Conservation (phyloP, 176 grass and related monocot species). For the Eremochloa ophiuroides region DNA sequence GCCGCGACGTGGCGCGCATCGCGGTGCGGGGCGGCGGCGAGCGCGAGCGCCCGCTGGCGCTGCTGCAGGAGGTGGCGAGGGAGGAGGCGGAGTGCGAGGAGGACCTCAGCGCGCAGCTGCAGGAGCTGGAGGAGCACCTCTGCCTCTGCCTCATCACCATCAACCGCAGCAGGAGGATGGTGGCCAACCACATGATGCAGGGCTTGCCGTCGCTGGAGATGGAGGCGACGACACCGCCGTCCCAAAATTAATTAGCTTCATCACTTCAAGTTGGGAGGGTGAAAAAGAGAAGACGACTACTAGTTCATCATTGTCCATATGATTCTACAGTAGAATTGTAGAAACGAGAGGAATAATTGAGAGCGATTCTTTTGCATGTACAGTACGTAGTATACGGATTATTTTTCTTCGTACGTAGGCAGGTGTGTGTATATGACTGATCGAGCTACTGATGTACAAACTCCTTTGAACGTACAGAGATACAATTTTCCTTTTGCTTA, state of each 20-base stretch:
- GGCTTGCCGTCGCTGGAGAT: background rate
- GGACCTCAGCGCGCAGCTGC: slow-evolving; percentile 52
- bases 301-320: background rate
- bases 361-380: background rate
- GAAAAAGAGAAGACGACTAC: background rate
- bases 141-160: slow-evolving; percentile 85
- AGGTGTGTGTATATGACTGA: background rate
- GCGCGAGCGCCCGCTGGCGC: too few species aligned
- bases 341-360: background rate
- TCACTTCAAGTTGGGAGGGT: too few species aligned
- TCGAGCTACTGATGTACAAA: background rate
- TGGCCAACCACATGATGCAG: slow-evolving; percentile 43
- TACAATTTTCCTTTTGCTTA: background rate
- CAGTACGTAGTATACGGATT: background rate
- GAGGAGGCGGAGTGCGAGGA: slow-evolving; percentile 53
- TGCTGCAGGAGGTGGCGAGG: slow-evolving; percentile 47
- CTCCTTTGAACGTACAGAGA: background rate
- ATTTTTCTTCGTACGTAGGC: background rate
- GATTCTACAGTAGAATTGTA: background rate
- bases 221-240: background rate
- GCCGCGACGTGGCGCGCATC: slow-evolving; percentile 60
- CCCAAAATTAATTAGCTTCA: background rate
- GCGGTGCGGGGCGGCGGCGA: slow-evolving; percentile 30
- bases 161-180: slow-evolving; percentile 69
- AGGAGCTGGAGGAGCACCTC: slow-evolving; percentile 88